Conservation (phyloP, 2,329 filamentous ascomycete species). For the Neurospora crassa region DNA sequence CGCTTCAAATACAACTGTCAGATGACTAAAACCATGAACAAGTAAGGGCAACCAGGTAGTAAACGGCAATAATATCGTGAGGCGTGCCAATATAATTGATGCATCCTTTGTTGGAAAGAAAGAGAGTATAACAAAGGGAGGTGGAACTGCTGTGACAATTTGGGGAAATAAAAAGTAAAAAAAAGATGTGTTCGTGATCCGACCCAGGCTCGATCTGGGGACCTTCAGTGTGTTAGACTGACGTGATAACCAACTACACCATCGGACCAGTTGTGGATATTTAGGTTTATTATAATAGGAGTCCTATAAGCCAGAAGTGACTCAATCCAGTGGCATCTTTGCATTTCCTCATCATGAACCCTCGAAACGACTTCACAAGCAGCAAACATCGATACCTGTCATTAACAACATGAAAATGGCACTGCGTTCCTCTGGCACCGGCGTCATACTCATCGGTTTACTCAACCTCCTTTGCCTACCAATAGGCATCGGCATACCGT, state of each 20-base stretch:
- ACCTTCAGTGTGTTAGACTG: too few species aligned
- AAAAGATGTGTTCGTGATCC: not conserved
- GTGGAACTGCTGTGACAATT: too few species aligned
- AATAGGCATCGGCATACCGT: not conserved
- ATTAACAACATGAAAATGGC: not conserved
- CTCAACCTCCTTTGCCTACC: not conserved
- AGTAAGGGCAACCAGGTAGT: not conserved
- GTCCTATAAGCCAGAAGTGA: not conserved
- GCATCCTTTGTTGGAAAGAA: not conserved
- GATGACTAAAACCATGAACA: not conserved
- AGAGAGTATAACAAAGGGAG: too few species aligned
- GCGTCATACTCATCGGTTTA: slow-evolving; percentile 10
- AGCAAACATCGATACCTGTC: not conserved
- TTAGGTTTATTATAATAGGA: too few species aligned
- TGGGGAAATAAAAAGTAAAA: not conserved
- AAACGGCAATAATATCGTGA: not conserved
- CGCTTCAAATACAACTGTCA: not conserved
- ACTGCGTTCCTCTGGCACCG: not conserved
- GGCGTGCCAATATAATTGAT: not conserved
- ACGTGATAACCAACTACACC: slow-evolving; percentile 31
- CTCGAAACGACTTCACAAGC: not conserved
- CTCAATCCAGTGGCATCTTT: not conserved
- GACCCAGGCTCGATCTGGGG: not conserved
- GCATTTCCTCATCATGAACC: not conserved
- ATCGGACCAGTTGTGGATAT: slow-evolving; percentile 1